Conservation (phyloP, 2,329 filamentous ascomycete species). For the Nothomitra cinnamomea region DNA sequence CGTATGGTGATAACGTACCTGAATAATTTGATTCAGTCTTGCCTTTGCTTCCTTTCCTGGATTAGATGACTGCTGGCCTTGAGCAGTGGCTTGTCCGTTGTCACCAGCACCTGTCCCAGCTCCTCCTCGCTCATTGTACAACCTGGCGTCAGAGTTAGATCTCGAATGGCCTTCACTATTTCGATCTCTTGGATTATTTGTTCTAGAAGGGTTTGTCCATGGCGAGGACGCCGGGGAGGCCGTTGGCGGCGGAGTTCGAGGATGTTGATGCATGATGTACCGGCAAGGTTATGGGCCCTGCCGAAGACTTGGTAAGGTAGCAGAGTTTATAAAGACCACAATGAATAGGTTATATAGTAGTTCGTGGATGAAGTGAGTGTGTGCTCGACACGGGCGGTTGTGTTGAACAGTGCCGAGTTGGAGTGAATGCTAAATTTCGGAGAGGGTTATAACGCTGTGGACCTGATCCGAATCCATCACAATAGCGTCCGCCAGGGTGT, state of each 20-base stretch:
- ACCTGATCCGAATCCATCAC: slow-evolving; percentile 2
- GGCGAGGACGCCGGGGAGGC: slow-evolving; percentile 57
- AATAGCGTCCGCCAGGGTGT: background rate
- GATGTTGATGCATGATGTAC: slow-evolving; percentile 71
- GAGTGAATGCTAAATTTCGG: slow-evolving; percentile 3
- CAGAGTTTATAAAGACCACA: background rate
- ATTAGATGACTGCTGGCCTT: slow-evolving; percentile 26
- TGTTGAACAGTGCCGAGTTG: background rate
- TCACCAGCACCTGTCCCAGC: slow-evolving; percentile 33
- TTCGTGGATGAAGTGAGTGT: background rate
- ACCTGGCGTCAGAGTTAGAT: background rate
- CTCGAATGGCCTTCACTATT: slow-evolving; percentile 32
- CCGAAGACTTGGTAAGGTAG: background rate
- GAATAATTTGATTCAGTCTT: slow-evolving; percentile 86
- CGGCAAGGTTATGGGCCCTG: background rate
- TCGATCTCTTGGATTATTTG: slow-evolving; percentile 57
- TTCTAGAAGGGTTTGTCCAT: slow-evolving; percentile 52
- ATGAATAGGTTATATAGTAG: background rate
- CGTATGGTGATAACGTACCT: slow-evolving; percentile 36
- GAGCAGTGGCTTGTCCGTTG: slow-evolving; percentile 25
- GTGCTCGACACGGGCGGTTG: too few species aligned
- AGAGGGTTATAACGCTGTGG: background rate
- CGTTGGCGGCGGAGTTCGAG: slow-evolving; percentile 54
- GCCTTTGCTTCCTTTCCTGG: slow-evolving; percentile 50
- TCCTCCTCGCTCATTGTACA: slow-evolving; percentile 23